Conservation (phyloP, 2,329 filamentous ascomycete genomes). For the Akanthomyces uredinophilus region DNA sequence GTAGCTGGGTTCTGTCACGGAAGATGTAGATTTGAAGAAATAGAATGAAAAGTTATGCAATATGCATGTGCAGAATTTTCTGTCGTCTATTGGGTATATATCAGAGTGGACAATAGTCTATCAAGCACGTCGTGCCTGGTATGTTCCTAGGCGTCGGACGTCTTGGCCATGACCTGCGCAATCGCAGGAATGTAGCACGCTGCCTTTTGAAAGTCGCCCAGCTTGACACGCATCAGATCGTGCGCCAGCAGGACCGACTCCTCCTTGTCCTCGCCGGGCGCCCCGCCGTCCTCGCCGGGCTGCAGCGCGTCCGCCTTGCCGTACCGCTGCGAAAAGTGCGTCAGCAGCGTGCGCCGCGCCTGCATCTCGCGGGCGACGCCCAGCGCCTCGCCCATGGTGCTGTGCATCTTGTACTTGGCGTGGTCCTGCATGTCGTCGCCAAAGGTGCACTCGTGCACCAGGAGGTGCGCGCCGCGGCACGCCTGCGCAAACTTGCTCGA, state of each 20-base stretch:
- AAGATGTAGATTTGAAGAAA: not conserved
- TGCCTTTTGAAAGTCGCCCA: conserved; percentile 65
- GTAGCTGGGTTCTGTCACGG: not conserved
- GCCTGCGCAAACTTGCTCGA: conserved; percentile 63
- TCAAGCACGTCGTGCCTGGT: not conserved
- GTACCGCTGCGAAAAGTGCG: conserved; percentile 94
- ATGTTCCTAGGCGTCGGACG: conserved; percentile 16
- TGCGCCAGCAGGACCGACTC: conserved; percentile 61
- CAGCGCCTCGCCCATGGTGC: conserved; percentile 81
- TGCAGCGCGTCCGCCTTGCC: conserved; percentile 51
- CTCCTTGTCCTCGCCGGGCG: not conserved
- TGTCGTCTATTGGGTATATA: conserved; percentile 9
- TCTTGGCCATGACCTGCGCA: conserved; percentile 43
- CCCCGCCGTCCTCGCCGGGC: conserved; percentile 24
- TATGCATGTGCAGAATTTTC: not conserved
- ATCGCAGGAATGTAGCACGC: conserved; percentile 58
- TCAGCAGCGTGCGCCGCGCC: conserved; percentile 75
- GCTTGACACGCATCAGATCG: conserved; percentile 70
- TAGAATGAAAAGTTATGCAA: no score
- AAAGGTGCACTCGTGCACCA: conserved; percentile 95
- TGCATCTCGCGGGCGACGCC: conserved; percentile 71
- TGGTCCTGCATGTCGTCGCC: conserved; percentile 77
- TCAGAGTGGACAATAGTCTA: not conserved
- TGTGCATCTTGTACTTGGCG: conserved; percentile 83
- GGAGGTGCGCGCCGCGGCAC: conserved; percentile 69